Conservation (phyloP, 1,139 yeast species). For the Kazachstania sp. region DNA sequence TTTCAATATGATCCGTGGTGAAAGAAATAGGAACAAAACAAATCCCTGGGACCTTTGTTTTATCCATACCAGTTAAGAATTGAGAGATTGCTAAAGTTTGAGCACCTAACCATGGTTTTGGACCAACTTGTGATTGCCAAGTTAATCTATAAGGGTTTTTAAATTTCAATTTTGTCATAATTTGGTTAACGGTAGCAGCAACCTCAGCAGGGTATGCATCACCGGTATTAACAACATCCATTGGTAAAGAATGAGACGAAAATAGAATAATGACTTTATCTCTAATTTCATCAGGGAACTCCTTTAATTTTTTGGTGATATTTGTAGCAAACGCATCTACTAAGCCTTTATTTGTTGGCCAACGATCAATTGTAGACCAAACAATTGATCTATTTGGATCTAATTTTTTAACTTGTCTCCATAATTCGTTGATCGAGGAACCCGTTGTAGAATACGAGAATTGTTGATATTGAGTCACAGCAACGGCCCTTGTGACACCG, state of each 20-base stretch:
- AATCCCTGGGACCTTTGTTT: slow-evolving; percentile 42
- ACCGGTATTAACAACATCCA: slow-evolving; percentile 87
- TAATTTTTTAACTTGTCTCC: slow-evolving; percentile 52
- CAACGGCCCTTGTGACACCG: slow-evolving; percentile 85
- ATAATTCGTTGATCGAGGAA: slow-evolving; percentile 77
- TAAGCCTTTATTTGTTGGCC: slow-evolving; percentile 86
- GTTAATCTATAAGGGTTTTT: slow-evolving; percentile 80
- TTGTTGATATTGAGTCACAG: slow-evolving; percentile 95
- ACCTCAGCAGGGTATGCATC: slow-evolving; percentile 98
- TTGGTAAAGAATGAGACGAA: slow-evolving; percentile 94
- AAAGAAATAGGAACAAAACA: slow-evolving; percentile 90
- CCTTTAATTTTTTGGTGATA: slow-evolving; percentile 52
- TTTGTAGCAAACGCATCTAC: slow-evolving; percentile 67
- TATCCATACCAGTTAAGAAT: slow-evolving; percentile 54
- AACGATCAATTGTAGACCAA: slow-evolving; percentile 89
- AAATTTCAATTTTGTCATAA: slow-evolving; percentile 78
- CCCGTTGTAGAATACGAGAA: slow-evolving; percentile 91
- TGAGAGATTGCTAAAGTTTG: slow-evolving; percentile 74
- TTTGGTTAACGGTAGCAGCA: slow-evolving; percentile 84
- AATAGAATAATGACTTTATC: slow-evolving; percentile 66
- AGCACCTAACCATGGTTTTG: slow-evolving; percentile 96
- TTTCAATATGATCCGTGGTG: slow-evolving; percentile 92
- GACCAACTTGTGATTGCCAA: slow-evolving; percentile 99
- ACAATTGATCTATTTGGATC: slow-evolving; percentile 69
- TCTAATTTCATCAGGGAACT: slow-evolving; percentile 52